Percentiles rank a stretch among this genome's conserved stretches.
These are phyloP conservation scores for Cercospora citrullina DNA, from an alignment of 2,329 filamentous ascomycete genomes.

Conservation along the genomic window DNA sequence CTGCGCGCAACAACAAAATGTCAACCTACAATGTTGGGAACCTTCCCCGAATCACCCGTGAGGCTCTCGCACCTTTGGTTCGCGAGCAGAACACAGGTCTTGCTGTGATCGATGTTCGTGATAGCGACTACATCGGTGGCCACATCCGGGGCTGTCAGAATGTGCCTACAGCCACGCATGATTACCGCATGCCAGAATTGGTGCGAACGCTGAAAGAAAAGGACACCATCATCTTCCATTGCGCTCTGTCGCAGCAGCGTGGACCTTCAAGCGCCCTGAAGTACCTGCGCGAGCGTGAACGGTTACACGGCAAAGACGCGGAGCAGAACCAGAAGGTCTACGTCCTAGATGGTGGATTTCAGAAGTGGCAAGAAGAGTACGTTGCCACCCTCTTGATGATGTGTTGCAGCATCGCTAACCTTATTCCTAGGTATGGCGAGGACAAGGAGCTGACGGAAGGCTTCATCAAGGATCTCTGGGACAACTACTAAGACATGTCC, in stretches of 20 bases:
- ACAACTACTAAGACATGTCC: slow-evolving; percentile 34
- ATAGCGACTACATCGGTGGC: slow-evolving; percentile 85
- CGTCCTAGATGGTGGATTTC: slow-evolving; percentile 81
- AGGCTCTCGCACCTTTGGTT: slow-evolving; percentile 67
- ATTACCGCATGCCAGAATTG: slow-evolving; percentile 78
- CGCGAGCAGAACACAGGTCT: slow-evolving; percentile 44
- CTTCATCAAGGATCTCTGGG: slow-evolving; percentile 84
- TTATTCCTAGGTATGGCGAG: slow-evolving; percentile 59
- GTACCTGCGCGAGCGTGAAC: slow-evolving; percentile 72
- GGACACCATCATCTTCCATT: slow-evolving; percentile 90
- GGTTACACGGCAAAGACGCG: slow-evolving; percentile 43
- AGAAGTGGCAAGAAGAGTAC: slow-evolving; percentile 79
- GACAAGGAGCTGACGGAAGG: slow-evolving; percentile 80
- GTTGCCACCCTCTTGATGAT: slow-evolving; percentile 18
- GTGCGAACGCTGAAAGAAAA: slow-evolving; percentile 73
- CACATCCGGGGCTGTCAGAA: slow-evolving; percentile 79
- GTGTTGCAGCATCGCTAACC: slow-evolving; percentile 8
- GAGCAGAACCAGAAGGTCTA: slow-evolving; percentile 67
- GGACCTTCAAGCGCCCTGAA: slow-evolving; percentile 80
- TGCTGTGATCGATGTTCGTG: slow-evolving; percentile 85
- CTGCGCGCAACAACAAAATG: slow-evolving; percentile 4
- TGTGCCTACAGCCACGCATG: slow-evolving; percentile 71
- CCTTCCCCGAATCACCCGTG: slow-evolving; percentile 67
- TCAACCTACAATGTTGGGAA: slow-evolving; percentile 56
- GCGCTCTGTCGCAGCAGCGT: slow-evolving; percentile 84